Evolutionary conservation across 768 basidiomycete species (phyloP).

Genomic region (Pleurotus salmoneostramineus): DNA sequence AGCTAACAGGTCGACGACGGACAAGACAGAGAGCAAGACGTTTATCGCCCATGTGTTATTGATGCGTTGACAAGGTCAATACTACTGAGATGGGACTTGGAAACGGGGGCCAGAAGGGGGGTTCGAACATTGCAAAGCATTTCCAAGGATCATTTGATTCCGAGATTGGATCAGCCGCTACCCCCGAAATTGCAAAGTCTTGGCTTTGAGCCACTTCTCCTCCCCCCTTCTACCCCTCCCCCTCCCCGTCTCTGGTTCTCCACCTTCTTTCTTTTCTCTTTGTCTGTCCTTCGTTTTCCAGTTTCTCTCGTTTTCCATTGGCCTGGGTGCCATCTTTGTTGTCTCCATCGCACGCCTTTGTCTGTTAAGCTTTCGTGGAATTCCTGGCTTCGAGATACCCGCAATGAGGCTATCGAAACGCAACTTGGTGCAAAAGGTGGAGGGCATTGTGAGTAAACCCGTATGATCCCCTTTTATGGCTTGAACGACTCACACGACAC

Average conservation of each 20-base stretch:
- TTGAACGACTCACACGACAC: not conserved
- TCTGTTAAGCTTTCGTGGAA: not conserved
- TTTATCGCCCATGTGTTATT: too few species aligned
- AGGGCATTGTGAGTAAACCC: not conserved
- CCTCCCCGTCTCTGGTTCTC: not conserved
- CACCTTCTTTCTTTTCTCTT: slow-evolving; percentile 1
- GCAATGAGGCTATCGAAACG: not conserved
- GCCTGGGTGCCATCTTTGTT: slow-evolving; percentile 4
- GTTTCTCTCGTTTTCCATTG: not conserved
- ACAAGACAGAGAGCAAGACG: too few species aligned
- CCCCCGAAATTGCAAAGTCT: not conserved
- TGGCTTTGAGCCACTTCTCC: not conserved
- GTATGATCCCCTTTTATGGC: not conserved
- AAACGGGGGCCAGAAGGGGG: too few species aligned
- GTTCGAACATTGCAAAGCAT: too few species aligned
- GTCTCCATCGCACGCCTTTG: not conserved
- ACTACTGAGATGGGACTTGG: too few species aligned
- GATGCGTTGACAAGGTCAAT: too few species aligned
- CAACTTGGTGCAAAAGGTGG: not conserved
- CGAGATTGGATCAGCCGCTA: not conserved
- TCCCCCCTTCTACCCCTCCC: not conserved
- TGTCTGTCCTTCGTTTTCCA: not conserved
- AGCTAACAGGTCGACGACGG: too few species aligned
- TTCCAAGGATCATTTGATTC: not conserved
- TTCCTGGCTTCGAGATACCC: not conserved